These are phyloP conservation scores for Diaporthe sp. DNA, from an alignment of 2,329 filamentous ascomycete species.

Conservation along the genomic window DNA sequence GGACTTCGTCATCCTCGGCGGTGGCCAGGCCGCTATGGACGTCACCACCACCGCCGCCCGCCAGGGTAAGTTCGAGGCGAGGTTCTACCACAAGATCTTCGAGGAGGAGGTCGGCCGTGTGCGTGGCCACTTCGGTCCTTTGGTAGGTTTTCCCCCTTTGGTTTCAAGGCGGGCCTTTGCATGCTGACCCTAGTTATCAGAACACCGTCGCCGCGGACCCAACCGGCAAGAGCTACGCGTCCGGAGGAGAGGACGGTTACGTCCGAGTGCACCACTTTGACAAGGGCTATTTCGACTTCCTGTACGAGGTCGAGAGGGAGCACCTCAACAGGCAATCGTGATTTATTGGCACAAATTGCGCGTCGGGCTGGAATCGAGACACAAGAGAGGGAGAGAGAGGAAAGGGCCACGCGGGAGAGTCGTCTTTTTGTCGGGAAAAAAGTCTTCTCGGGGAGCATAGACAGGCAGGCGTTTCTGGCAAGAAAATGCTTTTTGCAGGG, in stretches of 20 bases:
- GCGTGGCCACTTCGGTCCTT: slow-evolving; percentile 93
- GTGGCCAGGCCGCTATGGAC: slow-evolving; percentile 98
- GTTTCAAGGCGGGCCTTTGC: no score
- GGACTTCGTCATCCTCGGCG: slow-evolving; percentile 97
- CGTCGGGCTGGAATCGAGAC: neutral
- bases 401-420: slow-evolving; percentile 11
- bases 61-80: slow-evolving; percentile 98
- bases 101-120: slow-evolving; percentile 99
- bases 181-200: slow-evolving; percentile 44
- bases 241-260: slow-evolving; percentile 97
- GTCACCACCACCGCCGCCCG: slow-evolving; percentile 94
- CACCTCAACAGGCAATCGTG: slow-evolving; percentile 59
- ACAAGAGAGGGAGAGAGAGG: slow-evolving; percentile 22
- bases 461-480: slow-evolving; percentile 39
- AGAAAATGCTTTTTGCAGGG: slow-evolving; percentile 29
- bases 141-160: slow-evolving; percentile 60
- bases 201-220: slow-evolving; percentile 97
- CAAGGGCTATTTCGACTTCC: slow-evolving; percentile 98
- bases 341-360: slow-evolving; percentile 9
- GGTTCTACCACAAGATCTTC: slow-evolving; percentile 99
- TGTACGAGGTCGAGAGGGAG: slow-evolving; percentile 98
- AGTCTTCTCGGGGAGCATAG: slow-evolving; percentile 35
- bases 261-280: slow-evolving; percentile 99
- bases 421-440: slow-evolving; percentile 35
- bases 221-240: slow-evolving; percentile 91